Conservation (phyloP, 208 protist genomes). For the Porcisia hertigi region DNA sequence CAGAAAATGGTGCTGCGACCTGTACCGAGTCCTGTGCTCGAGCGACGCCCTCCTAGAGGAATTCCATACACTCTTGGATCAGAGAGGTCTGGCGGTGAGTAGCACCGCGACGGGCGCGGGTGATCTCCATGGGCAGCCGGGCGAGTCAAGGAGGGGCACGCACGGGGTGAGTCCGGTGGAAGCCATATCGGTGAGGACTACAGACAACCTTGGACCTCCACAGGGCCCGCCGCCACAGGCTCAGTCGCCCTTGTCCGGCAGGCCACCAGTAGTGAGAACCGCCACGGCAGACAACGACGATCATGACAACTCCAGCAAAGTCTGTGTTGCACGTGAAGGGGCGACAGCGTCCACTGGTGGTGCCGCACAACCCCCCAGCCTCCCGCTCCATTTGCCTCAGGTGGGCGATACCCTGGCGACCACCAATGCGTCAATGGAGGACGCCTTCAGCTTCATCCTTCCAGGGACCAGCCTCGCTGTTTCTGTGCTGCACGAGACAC, state of each 20-base stretch:
- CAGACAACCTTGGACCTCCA: neutral
- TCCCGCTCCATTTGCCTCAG: neutral
- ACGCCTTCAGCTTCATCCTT: constrained; percentile 30
- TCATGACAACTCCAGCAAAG: neutral
- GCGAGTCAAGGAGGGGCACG: neutral
- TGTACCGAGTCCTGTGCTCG: constrained; percentile 69
- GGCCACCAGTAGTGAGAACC: neutral
- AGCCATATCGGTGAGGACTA: constrained; percentile 1
- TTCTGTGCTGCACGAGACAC: constrained; percentile 14
- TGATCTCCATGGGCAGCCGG: neutral
- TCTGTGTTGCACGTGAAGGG: neutral
- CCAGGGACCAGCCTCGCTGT: constrained; percentile 33
- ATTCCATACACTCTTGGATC: constrained; percentile 50
- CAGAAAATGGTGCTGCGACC: constrained; percentile 82
- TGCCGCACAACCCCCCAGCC: neutral
- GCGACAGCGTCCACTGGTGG: neutral
- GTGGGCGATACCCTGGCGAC: neutral
- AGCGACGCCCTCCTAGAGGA: constrained; percentile 62
- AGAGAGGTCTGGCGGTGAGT: constrained; percentile 23
- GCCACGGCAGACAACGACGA: neutral
- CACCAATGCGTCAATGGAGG: constrained; percentile 9
- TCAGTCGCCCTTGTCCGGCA: neutral
- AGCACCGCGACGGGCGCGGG: neutral
- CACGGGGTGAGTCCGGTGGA: neutral
- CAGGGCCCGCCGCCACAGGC: constrained; percentile 1